Base-by-base conservation (phyloP, 192 early-diverging fungal genomes). In the Mortierella alpina region DNA sequence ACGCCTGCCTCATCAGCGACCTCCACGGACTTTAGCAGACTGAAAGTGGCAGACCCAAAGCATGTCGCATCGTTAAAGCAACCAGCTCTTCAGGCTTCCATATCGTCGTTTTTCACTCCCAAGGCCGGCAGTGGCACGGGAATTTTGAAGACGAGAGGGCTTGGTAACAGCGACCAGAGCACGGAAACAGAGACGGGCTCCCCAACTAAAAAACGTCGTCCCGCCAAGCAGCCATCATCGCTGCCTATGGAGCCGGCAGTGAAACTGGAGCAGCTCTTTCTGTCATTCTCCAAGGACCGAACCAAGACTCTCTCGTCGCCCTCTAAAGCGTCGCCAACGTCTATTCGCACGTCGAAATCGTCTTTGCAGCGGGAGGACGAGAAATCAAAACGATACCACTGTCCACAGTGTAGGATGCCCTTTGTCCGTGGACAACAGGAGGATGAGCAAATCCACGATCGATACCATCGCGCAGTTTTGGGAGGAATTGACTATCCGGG, bases 401-500 rank as follows among this genome's bases (percentile, higher is more conserved):
- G 85, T 58, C 78, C 82, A 18, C 73, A 84, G 41, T 86, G 85
- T 44, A 51, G 74, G 39, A 86, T 86, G 85, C 81, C 79, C 7
- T 86, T 82, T 67, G 73, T 62, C n/a, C 62, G 59, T 9, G 85
- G 85, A n/a, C 79, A 72, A 12, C 22, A 54, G 0, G 85, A 82
- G 47, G 85, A 86, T 39, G 85, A 86, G 31, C 53, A 63, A 39
- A 66, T 83, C 8, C 85, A 86, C 75, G 79, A 80, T 10, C 63
- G 68, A 7, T 84, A 82, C 71, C 85, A 86, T 71, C 67, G 70
- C 18, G 78, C 62, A 11, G 63, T 45, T 22, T 12, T 86, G 31
- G 79, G 83, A 5, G 82, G 85, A 17, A 82, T 86, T 58, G 78
- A 76, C 31, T 86, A 84, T 68, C 73, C 83, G 42, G 84, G 74